Conservation (phyloP, 805 yeast genomes). For the Barnettozyma californica region DNA sequence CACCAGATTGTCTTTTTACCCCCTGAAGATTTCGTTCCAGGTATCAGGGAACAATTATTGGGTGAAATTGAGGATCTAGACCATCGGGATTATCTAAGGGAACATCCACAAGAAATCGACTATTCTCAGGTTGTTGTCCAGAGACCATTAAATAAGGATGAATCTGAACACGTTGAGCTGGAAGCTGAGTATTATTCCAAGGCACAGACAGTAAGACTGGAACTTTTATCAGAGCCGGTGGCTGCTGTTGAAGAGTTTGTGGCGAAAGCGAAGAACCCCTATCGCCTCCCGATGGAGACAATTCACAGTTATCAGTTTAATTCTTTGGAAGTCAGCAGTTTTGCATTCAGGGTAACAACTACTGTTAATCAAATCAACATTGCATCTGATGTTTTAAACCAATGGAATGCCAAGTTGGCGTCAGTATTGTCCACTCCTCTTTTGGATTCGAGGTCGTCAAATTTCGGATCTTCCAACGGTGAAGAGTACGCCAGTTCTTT, state of each 20-base stretch:
- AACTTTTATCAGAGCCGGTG: constrained; percentile 37
- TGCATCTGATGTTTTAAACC: constrained; percentile 47
- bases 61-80: constrained; percentile 15
- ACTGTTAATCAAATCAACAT: constrained; percentile 36
- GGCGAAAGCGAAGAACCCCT: constrained; percentile 3
- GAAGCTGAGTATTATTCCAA: constrained; percentile 51
- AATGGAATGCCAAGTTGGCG: constrained; percentile 43
- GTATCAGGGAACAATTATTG: constrained; percentile 14
- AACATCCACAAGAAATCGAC: constrained; percentile 12
- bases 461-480: constrained; percentile 26
- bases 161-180: constrained; percentile 32
- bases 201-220: constrained; percentile 59
- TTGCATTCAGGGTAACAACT: constrained; percentile 12
- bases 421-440: constrained; percentile 44
- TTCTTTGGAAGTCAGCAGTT: constrained; percentile 11
- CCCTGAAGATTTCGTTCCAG: constrained; percentile 22
- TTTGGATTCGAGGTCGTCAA: constrained; percentile 35
- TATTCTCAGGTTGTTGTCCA: constrained; percentile 22
- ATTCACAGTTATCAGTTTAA: background rate
- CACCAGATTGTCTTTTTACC: constrained; percentile 46
- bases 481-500: constrained; percentile 76
- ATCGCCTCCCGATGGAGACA: background rate
- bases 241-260: constrained; percentile 9
- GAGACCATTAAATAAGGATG: constrained; percentile 24
- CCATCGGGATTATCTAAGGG: background rate